Base-by-base conservation (phyloP, 208 protist genomes). In the Trypanosoma scelopori region DNA sequence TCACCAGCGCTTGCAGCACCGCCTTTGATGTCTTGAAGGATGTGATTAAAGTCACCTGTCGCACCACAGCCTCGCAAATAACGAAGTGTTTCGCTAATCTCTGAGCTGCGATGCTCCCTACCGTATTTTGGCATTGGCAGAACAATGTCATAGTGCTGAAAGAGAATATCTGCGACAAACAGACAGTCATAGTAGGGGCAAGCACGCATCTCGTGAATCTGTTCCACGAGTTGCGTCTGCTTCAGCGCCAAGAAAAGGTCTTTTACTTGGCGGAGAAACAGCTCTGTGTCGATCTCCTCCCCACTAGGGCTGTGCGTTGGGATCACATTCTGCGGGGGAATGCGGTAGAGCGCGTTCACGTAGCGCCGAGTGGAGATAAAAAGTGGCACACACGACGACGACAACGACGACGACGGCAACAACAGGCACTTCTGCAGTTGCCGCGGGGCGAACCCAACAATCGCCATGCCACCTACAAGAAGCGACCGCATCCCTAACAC, bases 61-160 rank as follows among this genome's bases (percentile, higher is more conserved):
- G 84, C 77, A 52, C 89, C 89, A 65, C 81, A 87, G 12, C 74
- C 82, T n/a, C 89, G 79, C 58, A 95, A 82, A 76, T 95, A 89
- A n/a, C 89, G 79, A 30, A 95, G 77, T 22, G 89, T 95, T 62
- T 95, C 89, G 65, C 82, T 92, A 16, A 92, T 75, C 63, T 95
- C 89, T 1, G 81, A 71, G 13, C 78, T 81, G 27, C 87, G 82
- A 53, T 92, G 76, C 74, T 95, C 89, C 13, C 83, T 75, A 6
- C 89, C 85, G 53, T 84, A 82, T 68, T 92, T 91, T 11, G 89
- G 89, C 89, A 95, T 95, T 4, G 86, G 86, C 28, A 95, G 41
- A 35, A 95, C 80, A 68, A 95, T 55, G 49, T 89, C 79, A 68
- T 83, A 80, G 57, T 92, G 81, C 69, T 92, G 85, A 74, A 92